Conservation (phyloP, 108 stramenopile genomes). For the Cyclostephanos invisitatus region DNA sequence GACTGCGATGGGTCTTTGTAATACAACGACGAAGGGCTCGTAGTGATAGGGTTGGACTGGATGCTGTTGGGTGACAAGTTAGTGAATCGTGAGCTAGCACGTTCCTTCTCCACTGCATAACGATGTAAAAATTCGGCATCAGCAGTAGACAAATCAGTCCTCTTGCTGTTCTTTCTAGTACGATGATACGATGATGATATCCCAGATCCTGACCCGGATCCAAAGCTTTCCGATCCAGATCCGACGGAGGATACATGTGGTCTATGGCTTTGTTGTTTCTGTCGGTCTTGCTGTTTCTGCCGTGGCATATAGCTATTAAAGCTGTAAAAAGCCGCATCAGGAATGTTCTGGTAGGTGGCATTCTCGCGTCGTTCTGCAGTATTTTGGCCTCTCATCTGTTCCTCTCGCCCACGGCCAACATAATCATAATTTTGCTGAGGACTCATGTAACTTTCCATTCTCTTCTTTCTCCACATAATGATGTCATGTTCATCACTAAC, state of each 20-base stretch:
- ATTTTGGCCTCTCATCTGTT: background rate
- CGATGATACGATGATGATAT: background rate
- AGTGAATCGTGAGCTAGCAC: slow-evolving; percentile 18
- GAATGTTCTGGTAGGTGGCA: background rate
- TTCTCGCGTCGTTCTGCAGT: slow-evolving; percentile 1
- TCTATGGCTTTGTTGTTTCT: background rate
- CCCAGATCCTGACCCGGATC: background rate
- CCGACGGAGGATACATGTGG: background rate
- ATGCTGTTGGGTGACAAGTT: background rate
- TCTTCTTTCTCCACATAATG: background rate
- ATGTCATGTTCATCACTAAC: background rate
- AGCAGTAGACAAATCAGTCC: slow-evolving; percentile 9
- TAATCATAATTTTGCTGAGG: background rate
- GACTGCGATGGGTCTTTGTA: slow-evolving; percentile 2
- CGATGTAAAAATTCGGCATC: slow-evolving; percentile 38
- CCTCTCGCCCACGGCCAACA: background rate
- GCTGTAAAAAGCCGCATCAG: background rate
- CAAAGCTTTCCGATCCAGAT: slow-evolving; percentile 1
- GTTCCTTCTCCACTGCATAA: slow-evolving; percentile 40
- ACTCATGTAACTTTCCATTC: background rate
- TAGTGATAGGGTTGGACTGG: background rate
- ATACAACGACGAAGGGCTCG: background rate
- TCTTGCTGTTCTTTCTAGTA: background rate
- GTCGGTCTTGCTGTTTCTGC: background rate
- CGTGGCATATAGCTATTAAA: background rate